Evolutionary conservation across 495 filamentous ascomycete species (phyloP).

Genomic region (Aspergillus panamensis): DNA sequence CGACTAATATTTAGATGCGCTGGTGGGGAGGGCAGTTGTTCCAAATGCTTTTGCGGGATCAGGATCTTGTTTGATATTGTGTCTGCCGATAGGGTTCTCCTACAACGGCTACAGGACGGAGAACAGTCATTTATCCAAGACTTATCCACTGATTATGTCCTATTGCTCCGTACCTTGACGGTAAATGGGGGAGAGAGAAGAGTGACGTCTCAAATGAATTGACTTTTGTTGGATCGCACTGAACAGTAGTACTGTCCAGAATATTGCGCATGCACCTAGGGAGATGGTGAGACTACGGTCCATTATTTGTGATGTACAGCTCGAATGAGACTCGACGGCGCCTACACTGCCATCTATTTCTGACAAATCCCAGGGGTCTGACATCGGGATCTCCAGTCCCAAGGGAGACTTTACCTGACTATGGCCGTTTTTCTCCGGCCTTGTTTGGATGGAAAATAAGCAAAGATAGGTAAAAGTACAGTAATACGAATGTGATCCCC

Average conservation of each 20-base stretch:
- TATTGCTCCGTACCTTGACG: no score
- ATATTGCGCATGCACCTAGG: background rate
- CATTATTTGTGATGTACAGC: background rate
- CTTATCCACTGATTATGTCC: no score
- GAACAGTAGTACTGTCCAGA: background rate
- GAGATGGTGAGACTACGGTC: background rate
- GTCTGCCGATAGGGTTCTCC: no score
- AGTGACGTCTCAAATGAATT: background rate
- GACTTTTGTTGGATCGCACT: background rate
- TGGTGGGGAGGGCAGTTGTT: no score
- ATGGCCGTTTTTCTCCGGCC: background rate
- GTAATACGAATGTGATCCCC: background rate
- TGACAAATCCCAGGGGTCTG: background rate
- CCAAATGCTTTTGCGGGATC: no score
- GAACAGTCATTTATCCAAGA: no score
- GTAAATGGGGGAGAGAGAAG: no score
- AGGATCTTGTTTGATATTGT: no score
- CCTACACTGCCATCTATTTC: background rate
- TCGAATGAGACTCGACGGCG: background rate
- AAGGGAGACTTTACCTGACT: no score
- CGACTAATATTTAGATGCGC: no score
- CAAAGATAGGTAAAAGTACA: constrained; percentile 5
- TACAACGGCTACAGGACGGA: no score
- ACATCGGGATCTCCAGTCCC: background rate
- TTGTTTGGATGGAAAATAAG: background rate